Conservation (phyloP, 768 basidiomycete genomes). For the Russula griseocarnosa region DNA sequence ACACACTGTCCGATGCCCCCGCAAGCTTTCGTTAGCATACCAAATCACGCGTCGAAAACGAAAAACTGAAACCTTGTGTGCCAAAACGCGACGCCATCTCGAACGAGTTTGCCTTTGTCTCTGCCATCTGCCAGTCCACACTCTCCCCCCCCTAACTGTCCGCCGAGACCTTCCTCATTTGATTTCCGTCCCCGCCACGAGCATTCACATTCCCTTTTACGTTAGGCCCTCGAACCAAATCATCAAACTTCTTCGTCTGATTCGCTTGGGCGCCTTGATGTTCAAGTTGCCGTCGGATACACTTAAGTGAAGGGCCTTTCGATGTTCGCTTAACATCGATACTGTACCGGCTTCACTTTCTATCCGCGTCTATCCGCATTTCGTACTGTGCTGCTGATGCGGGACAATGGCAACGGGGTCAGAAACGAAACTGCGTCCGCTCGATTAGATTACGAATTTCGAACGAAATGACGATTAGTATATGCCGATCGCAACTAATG, state of each 20-base stretch:
- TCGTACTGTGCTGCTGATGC: neutral
- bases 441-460: neutral
- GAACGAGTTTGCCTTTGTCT: too few relatives aligned
- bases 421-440: neutral
- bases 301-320: neutral
- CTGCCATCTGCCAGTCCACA: too few relatives aligned
- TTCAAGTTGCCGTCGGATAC: constrained; percentile 3
- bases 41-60: neutral
- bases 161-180: neutral
- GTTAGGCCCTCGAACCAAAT: neutral
- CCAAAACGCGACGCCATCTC: neutral
- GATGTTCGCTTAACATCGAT: neutral
- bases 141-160: constrained; percentile 16
- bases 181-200: neutral
- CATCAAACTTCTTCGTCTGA: constrained; percentile 9
- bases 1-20: constrained; percentile 9
- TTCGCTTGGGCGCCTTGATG: constrained; percentile 14
- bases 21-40: constrained; percentile 8
- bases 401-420: neutral
- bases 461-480: too few relatives aligned
- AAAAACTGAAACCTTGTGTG: neutral
- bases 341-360: neutral
- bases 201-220: constrained; percentile 12
- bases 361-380: too few relatives aligned
- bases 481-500: neutral